A percentile compares a stretch with the other conserved stretches of the same genome.
Conservation (phyloP, 1,284 basidiomycete species). For the Heterobasidion parviporum region DNA sequence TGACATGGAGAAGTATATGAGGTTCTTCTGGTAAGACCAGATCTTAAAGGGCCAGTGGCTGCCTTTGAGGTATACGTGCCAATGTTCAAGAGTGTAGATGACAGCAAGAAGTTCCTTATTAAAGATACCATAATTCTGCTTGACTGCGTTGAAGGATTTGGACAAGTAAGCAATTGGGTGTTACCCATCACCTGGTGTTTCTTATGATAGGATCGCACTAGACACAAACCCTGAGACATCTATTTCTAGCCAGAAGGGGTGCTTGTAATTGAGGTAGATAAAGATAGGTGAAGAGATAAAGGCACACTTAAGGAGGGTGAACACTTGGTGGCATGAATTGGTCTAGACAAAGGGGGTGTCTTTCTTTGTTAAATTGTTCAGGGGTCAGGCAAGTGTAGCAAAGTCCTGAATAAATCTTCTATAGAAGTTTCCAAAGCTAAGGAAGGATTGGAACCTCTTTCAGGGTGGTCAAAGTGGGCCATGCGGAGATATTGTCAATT, state of each 20-base stretch:
- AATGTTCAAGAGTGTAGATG: conserved; percentile 8
- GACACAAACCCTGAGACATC: conserved; percentile 2
- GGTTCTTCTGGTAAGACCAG: no score
- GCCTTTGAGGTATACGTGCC: conserved; percentile 18
- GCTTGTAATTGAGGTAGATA: no score
- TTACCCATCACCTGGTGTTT: background rate
- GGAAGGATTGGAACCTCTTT: background rate
- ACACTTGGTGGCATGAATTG: no score
- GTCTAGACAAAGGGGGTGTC: no score
- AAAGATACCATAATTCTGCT: conserved; percentile 11
- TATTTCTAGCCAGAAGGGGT: background rate
- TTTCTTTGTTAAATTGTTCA: no score
- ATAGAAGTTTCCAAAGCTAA: no score
- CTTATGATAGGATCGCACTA: conserved; percentile 2
- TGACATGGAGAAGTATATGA: no score
- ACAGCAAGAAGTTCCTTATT: conserved; percentile 13
- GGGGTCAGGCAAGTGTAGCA: no score
- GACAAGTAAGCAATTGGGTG: conserved; percentile 7
- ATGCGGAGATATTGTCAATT: background rate
- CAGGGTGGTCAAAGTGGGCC: background rate
- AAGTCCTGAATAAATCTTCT: background rate
- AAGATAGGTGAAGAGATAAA: no score
- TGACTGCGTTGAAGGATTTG: background rate
- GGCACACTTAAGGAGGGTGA: no score
- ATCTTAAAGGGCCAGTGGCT: no score